These are phyloP conservation scores for Rubia occidens DNA, from an alignment of 305 asterid species.

Conservation along the genomic window DNA sequence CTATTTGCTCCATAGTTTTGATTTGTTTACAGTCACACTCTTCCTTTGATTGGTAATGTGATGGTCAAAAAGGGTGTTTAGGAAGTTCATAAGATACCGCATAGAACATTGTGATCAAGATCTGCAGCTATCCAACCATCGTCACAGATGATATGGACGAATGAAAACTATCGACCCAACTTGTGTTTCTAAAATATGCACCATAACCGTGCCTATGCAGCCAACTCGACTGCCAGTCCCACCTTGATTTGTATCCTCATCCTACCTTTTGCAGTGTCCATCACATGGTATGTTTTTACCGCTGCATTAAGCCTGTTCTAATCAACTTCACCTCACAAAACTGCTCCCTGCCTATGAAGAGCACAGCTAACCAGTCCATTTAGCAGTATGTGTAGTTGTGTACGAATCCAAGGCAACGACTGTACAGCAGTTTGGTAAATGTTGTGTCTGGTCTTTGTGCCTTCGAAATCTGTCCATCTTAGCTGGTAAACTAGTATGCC, in stretches of 20 bases:
- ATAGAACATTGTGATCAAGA: slow-evolving; percentile 19
- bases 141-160: too few relatives aligned
- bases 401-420: slow-evolving; percentile 12
- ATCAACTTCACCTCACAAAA: slow-evolving; percentile 5
- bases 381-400: slow-evolving; percentile 12
- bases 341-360: slow-evolving; percentile 20
- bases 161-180: too few relatives aligned
- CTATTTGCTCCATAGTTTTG: too few relatives aligned
- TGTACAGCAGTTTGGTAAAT: slow-evolving; percentile 15
- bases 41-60: neutral
- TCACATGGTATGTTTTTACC: neutral
- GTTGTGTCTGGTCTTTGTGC: slow-evolving; percentile 16
- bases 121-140: slow-evolving; percentile 13
- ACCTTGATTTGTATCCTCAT: slow-evolving; percentile 19
- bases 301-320: neutral
- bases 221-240: neutral
- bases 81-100: slow-evolving; percentile 12
- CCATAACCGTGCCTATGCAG: too few relatives aligned
- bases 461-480: slow-evolving; percentile 13
- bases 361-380: slow-evolving; percentile 13
- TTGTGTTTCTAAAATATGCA: too few relatives aligned
- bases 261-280: slow-evolving; percentile 18
- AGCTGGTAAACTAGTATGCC: neutral
- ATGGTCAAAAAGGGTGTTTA: neutral
- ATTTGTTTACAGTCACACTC: too few relatives aligned